Base-by-base conservation (phyloP, 108 stramenopile species). In the Schizochytrium sp. region DNA sequence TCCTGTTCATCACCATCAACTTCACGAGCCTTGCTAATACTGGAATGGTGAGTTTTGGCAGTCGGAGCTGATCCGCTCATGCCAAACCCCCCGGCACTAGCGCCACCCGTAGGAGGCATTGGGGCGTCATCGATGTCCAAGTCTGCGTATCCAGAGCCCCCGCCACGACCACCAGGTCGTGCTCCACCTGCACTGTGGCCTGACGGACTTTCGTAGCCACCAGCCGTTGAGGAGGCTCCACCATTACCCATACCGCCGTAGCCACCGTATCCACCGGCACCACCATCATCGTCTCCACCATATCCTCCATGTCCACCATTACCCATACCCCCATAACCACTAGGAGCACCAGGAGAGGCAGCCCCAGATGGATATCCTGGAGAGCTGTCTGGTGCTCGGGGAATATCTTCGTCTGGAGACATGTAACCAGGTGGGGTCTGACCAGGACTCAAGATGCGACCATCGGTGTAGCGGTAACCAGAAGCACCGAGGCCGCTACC, bases 371-470 rank as follows among this genome's bases (percentile, higher is more conserved):
- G 15, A 15, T 38, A 38, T 38, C 64, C 64, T 17, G 57, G 57
- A 17, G 10, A 10, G 17, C 17, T 58, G 64, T 38, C 64, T 42
- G 76, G 76, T 10, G 76, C 76, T 5, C 15, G 10, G 50, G 76
- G 76, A 28, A 83, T 83, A 3, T 69, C 64, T 13, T 83, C 76
- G 53, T 83, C 76, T 38, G 12, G 17, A 28, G 47, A 49, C 59
- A 19, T 60, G 76, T 83, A 83, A 0, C 53, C 53, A 38, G 5
- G 10, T 40, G 76, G 76, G 10, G 28, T 38, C 76, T 83, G 76
- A 40, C 76, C 76, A 5, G 76, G 76, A 55, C 50, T 53, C 10
- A 83, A 53, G 76, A 83, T 83, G 47, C 76, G 76, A 53, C 76
- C 76, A 42, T 83, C 76, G 2, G 76, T 83, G 76, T 83, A 83